Evolutionary conservation across 2,329 filamentous ascomycete species (phyloP), one percentile per base, ranked within the genome.

Genomic region (Fusarium bulbicola): DNA sequence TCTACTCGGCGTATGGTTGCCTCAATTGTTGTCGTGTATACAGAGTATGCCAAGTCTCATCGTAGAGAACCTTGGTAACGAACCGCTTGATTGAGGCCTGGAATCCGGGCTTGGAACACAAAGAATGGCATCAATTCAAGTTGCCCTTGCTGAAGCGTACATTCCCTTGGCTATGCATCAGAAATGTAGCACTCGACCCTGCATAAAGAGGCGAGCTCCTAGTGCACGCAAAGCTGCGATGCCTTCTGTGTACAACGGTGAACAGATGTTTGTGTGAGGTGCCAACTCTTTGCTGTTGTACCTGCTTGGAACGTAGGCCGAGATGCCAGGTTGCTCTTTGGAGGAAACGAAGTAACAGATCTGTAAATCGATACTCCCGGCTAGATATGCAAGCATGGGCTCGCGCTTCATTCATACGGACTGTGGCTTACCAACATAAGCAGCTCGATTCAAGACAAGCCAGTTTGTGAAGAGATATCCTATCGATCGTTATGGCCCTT

Each of bases 151-250:
- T 42, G 24, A 36, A 47, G 15, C n/a, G 9, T 32, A 16, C 34
- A 62, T 56, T 62, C 47, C 42, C 36, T 43, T 30, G 30, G n/a
- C 15, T 16, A 34, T n/a, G 18, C 5, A 12, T 30, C 15, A 36
- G 30, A 43, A 59, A 54, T 65, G 47, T 14, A 58, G 21, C 15
- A 16, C 18, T 34, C 26, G 14, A 26, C 10, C 45, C n/a, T 26
- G 46, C 34, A 43, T 43, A 32, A 68, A 42, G 21, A 69, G 59
- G 46, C 59, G 46, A 65, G 46, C 12, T 64, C 65, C 50, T 70
- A n/a, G n/a, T 37, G 40, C 14, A 53, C 36, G 7, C 40, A 42
- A 57, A 43, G 46, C 26, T 24, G 36, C 16, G 32, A 47, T 42
- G 65, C 66, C 36, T 59, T 36, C 5, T 28, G 30, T 30, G 52